A percentile compares a stretch with the other conserved stretches of the same genome.
Conservation (phyloP, 108 stramenopile species). For the Epipyxis sp. region DNA sequence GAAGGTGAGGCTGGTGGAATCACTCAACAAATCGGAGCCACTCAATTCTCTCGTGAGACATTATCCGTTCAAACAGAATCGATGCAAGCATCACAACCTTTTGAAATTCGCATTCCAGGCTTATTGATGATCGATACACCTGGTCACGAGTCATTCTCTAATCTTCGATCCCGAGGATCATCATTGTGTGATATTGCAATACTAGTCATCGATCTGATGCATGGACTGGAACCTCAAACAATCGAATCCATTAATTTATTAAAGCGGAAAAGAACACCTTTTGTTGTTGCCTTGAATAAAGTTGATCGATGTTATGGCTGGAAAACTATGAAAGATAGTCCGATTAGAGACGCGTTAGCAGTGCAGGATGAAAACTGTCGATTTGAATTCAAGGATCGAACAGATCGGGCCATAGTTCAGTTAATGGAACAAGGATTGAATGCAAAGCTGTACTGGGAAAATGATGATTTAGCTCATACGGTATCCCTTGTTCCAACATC, state of each 20-base stretch:
- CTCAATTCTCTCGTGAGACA: slow-evolving; percentile 92
- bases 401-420: slow-evolving; percentile 73
- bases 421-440: slow-evolving; percentile 91
- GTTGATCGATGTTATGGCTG: slow-evolving; percentile 96
- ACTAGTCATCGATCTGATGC: slow-evolving; percentile 98
- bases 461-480: slow-evolving; percentile 67
- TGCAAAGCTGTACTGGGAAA: slow-evolving; percentile 98
- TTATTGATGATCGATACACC: slow-evolving; percentile 97
- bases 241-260: slow-evolving; percentile 97
- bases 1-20: slow-evolving; percentile 99
- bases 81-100: background rate
- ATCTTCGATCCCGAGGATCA: slow-evolving; percentile 91
- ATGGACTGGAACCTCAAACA: slow-evolving; percentile 98
- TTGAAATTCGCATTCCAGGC: slow-evolving; percentile 75
- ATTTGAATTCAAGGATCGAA: slow-evolving; percentile 81
- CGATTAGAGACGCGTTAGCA: slow-evolving; percentile 86
- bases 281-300: slow-evolving; percentile 98
- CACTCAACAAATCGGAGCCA: slow-evolving; percentile 99
- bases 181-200: slow-evolving; percentile 97
- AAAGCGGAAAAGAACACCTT: slow-evolving; percentile 79
- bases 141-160: slow-evolving; percentile 96
- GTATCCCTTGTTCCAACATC: slow-evolving; percentile 90
- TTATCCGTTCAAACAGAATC: slow-evolving; percentile 67
- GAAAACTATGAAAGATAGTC: slow-evolving; percentile 82
- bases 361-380: slow-evolving; percentile 80